Conservation (phyloP, 2,329 filamentous ascomycete genomes). For the Arthrinium phaeospermum region DNA sequence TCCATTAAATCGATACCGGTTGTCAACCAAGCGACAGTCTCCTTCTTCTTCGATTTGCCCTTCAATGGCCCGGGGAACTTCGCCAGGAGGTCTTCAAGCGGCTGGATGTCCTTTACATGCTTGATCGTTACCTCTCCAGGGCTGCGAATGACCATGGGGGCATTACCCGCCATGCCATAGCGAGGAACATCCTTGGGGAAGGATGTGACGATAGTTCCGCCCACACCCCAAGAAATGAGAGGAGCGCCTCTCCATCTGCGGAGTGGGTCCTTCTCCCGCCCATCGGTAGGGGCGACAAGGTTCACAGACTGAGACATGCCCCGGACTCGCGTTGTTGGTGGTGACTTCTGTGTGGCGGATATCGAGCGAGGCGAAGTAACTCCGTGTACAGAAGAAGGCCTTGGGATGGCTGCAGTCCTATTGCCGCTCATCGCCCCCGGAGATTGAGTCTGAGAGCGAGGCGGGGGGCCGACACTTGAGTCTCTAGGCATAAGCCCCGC, state of each 20-base stretch:
- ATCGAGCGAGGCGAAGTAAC: conserved; percentile 45
- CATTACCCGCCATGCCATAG: conserved; percentile 75
- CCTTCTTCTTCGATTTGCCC: conserved; percentile 94
- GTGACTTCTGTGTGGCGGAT: conserved; percentile 27
- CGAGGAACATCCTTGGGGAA: conserved; percentile 90
- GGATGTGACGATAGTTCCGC: conserved; percentile 79
- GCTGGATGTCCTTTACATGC: conserved; percentile 74
- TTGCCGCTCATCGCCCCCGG: conserved; percentile 55
- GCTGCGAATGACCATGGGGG: conserved; percentile 80
- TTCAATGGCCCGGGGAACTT: conserved; percentile 92
- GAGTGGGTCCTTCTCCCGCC: conserved; percentile 75
- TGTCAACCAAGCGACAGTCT: conserved; percentile 80
- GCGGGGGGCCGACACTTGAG: conserved; percentile 58
- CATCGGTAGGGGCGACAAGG: conserved; percentile 67
- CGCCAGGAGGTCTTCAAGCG: conserved; percentile 72
- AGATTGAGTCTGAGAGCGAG: conserved; percentile 67
- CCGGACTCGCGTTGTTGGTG: conserved; percentile 48
- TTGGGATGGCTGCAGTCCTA: conserved; percentile 52
- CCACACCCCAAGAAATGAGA: conserved; percentile 86
- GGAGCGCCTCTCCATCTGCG: conserved; percentile 91
- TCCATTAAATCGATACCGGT: conserved; percentile 78
- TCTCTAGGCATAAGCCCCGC: conserved; percentile 36
- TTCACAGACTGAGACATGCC: conserved; percentile 62
- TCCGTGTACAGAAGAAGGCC: conserved; percentile 60
- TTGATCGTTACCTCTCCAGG: conserved; percentile 83